Conservation (phyloP, 768 basidiomycete genomes). For the Amanita rimosa region DNA sequence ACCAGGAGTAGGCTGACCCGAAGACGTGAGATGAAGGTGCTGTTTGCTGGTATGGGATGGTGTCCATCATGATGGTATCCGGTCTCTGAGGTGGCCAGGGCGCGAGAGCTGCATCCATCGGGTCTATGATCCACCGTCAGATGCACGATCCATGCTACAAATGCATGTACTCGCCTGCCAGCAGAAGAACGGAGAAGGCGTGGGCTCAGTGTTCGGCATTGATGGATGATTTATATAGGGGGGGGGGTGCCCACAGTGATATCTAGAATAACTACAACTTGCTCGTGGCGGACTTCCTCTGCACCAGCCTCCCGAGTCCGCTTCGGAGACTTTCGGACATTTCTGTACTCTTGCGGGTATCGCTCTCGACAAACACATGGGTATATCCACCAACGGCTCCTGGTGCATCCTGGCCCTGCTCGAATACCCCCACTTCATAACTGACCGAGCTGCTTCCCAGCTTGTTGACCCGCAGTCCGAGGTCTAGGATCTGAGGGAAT, state of each 20-base stretch:
- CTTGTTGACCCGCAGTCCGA: constrained; percentile 57
- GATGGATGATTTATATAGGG: neutral
- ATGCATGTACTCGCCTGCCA: neutral
- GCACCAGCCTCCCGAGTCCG: neutral
- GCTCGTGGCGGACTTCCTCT: neutral
- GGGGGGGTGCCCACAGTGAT: neutral
- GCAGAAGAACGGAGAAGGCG: neutral
- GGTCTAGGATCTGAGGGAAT: constrained; percentile 60
- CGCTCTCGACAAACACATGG: constrained; percentile 71
- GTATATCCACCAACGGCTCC: constrained; percentile 55
- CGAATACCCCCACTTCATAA: constrained; percentile 75
- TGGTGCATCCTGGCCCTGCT: constrained; percentile 26
- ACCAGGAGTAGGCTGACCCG: neutral
- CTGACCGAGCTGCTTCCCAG: constrained; percentile 68
- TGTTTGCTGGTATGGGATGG: neutral
- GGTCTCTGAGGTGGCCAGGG: neutral
- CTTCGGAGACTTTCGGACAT: neutral
- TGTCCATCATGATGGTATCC: neutral
- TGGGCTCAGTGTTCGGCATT: neutral
- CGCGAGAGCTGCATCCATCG: neutral
- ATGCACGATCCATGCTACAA: neutral
- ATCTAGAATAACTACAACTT: constrained; percentile 1
- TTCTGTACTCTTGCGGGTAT: constrained; percentile 37
- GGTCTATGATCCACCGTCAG: neutral
- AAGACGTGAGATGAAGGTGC: neutral